Conservation (phyloP, 805 yeast genomes). For the Candida sonorensis region DNA sequence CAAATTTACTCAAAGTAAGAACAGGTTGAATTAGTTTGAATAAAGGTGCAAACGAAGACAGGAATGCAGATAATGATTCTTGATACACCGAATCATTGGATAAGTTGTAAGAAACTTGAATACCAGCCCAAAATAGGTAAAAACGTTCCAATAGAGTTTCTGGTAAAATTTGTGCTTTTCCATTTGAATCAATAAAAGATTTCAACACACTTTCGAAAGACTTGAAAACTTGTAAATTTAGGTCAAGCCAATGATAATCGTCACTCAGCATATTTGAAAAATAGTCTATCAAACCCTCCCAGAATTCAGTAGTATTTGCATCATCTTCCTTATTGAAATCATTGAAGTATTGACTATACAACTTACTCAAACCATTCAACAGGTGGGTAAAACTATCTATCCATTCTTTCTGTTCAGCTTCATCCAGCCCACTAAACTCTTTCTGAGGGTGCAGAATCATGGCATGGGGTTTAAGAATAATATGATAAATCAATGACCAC, state of each 20-base stretch:
- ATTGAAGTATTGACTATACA: slow-evolving; percentile 49
- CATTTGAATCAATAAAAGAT: slow-evolving; percentile 18
- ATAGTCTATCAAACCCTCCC: slow-evolving; percentile 52
- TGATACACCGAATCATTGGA: slow-evolving; percentile 38
- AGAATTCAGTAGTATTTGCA: slow-evolving; percentile 28
- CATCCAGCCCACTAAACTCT: neutral
- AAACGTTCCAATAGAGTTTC: slow-evolving; percentile 30
- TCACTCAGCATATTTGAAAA: slow-evolving; percentile 34
- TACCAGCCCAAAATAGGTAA: slow-evolving; percentile 45
- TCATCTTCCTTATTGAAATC: slow-evolving; percentile 24
- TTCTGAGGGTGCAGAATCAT: slow-evolving; percentile 23
- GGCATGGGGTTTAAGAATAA: slow-evolving; percentile 51
- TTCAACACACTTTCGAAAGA: slow-evolving; percentile 42
- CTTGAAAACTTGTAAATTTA: slow-evolving; percentile 50
- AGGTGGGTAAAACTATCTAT: slow-evolving; percentile 58
- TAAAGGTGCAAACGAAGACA: slow-evolving; percentile 46
- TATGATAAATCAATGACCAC: slow-evolving; percentile 63
- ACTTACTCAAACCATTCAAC: slow-evolving; percentile 56
- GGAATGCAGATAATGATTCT: slow-evolving; percentile 50
- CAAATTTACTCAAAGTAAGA: slow-evolving; percentile 33
- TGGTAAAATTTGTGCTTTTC: slow-evolving; percentile 18
- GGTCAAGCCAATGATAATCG: slow-evolving; percentile 37
- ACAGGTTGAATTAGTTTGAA: slow-evolving; percentile 30
- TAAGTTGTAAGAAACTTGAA: slow-evolving; percentile 39
- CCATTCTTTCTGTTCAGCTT: slow-evolving; percentile 31